Evolutionary conservation across 148 eudicot species (phyloP).

Genomic region (Diospyros lotus): DNA sequence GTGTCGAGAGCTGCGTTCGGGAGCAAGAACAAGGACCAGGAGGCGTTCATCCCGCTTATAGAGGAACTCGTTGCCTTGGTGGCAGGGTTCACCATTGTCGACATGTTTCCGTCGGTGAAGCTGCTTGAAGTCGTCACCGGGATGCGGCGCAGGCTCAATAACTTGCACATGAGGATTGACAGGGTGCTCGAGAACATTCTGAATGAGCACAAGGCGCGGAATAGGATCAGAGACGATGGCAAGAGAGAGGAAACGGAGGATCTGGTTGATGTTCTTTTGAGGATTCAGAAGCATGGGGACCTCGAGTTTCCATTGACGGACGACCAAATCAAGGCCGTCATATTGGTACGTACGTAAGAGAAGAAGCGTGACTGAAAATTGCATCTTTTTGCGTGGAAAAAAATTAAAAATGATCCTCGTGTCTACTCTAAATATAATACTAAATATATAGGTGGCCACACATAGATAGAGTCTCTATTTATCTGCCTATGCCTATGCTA

Average conservation of each 20-base stretch:
- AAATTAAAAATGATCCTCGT: too few relatives aligned
- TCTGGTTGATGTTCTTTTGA: slow-evolving; percentile 26
- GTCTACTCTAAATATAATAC: too few relatives aligned
- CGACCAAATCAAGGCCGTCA: background rate
- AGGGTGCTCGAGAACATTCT: slow-evolving; percentile 16
- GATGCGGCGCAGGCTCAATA: slow-evolving; percentile 5
- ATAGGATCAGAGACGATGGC: background rate
- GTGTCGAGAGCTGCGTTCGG: slow-evolving; percentile 25
- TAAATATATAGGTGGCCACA: too few relatives aligned
- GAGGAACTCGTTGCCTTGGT: background rate
- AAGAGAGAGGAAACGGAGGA: slow-evolving; percentile 5
- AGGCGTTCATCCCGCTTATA: slow-evolving; percentile 9
- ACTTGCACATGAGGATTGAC: slow-evolving; percentile 5
- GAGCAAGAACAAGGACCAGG: slow-evolving; percentile 18
- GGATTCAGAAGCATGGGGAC: slow-evolving; percentile 7
- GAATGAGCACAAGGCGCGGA: slow-evolving; percentile 9
- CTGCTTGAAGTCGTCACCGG: slow-evolving; percentile 17
- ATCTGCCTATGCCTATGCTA: too few relatives aligned
- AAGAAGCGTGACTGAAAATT: too few relatives aligned
- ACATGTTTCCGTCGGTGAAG: slow-evolving; percentile 24
- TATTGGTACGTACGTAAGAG: too few relatives aligned
- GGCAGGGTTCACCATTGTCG: slow-evolving; percentile 19
- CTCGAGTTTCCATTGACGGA: slow-evolving; percentile 8
- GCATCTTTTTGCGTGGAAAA: too few relatives aligned
- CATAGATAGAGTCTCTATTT: too few relatives aligned